phyloP scores from a whole-genome alignment of 1,284 basidiomycete species.

The Cutaneotrichosporon sp. region DNA sequence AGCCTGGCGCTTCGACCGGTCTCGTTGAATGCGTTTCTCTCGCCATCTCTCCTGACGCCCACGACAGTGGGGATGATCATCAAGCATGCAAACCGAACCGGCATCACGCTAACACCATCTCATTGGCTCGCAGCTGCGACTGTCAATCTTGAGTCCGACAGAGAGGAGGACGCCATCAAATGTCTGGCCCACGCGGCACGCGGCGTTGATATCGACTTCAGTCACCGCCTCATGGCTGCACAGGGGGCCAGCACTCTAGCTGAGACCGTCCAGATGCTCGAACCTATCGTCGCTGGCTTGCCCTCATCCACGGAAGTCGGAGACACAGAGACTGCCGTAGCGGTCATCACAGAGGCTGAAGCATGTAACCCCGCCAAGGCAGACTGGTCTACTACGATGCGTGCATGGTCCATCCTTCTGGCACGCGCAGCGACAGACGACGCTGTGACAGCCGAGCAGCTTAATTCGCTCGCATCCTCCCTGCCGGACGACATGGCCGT shows the following conservation, averaged over 20 bases:
- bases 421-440: slow-evolving; percentile 3
- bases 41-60: background rate
- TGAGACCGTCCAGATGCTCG: slow-evolving; percentile 1
- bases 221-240: slow-evolving; percentile 3
- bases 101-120: background rate
- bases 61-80: background rate
- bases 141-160: background rate
- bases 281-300: slow-evolving; percentile 1
- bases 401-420: slow-evolving; percentile 11
- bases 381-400: background rate
- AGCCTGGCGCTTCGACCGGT: background rate
- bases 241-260: slow-evolving; percentile 3
- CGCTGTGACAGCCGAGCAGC: slow-evolving; percentile 5
- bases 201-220: background rate
- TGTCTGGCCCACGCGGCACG: background rate
- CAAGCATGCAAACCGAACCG: background rate
- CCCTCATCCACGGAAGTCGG: background rate
- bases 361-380: background rate
- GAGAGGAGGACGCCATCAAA: background rate
- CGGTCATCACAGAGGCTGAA: background rate
- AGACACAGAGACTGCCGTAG: background rate
- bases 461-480: slow-evolving; percentile 17
- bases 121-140: slow-evolving; percentile 5
- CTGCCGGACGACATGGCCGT: slow-evolving; percentile 16
- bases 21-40: background rate